Evolutionary conservation across 257 asterid species (phyloP), one percentile per base, ranked within the genome.

Genomic region (Solanum ossicruentum): DNA sequence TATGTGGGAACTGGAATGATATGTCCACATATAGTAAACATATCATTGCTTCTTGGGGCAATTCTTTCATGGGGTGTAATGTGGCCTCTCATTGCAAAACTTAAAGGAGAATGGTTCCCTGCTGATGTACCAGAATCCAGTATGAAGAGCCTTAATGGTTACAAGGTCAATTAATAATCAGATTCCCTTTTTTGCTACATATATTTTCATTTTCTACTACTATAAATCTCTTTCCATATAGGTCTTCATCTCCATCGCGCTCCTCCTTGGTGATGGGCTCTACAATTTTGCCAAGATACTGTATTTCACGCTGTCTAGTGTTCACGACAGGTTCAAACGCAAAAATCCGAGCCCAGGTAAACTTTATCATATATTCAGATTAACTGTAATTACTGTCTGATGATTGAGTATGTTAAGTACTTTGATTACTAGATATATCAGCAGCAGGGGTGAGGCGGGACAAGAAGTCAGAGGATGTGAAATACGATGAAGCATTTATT

Each of bases 1-100:
- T 94, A 93, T 77, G 95, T 96, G 85, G 99, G 99, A 81, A 91
- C 99, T 26, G 98, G 99, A 67, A 94, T 96, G 99, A 93, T 96
- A 49, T 94, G 98, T 87, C 90, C 99, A 3, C 99, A 96, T 87
- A 90, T 88, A 13, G 99, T 94, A 71, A 96, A 96, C 87, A 60
- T 96, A 71, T 96, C 98, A 2, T 66, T 96, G 91, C 98, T 96
- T 81, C 88, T 94, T 80, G 99, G 99, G 58, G 93, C 98, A 16
- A 92, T 96, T 54, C 61, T 96, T 18, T 96, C 99, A 10, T 96
- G 93, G 85, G 99, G 98, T 13, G 85, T 94, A 45, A 89, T 94
- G 98, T 96, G 98, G 98, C 99, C 98, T 20, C 91, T 96, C 45
- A 89, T 94, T 56, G 73, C 66, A 66, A 91, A 28, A 32, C 88